A percentile compares a stretch with the other conserved stretches of the same genome.
phyloP scores from a whole-genome alignment of 371 early-diverging fungal genomes.

The Mucor lusitanicus region DNA sequence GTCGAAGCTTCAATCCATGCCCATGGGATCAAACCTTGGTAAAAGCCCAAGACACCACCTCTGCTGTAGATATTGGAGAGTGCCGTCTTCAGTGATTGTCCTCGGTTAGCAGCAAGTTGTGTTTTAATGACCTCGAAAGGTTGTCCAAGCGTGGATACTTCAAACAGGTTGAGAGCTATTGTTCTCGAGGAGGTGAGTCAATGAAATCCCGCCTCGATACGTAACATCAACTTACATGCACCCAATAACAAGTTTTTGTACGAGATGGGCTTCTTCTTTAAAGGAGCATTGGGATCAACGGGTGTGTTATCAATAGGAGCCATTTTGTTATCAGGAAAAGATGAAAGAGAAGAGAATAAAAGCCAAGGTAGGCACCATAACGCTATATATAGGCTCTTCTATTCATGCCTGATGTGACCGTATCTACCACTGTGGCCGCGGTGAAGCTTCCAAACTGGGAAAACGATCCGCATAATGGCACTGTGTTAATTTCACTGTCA shows the following conservation, averaged over 20 bases:
- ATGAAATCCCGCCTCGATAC: background rate
- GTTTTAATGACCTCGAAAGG: constrained; percentile 93
- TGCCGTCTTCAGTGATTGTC: constrained; percentile 65
- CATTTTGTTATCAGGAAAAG: constrained; percentile 10
- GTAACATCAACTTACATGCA: constrained; percentile 46
- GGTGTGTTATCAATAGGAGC: constrained; percentile 26
- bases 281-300: constrained; percentile 40
- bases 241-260: constrained; percentile 66
- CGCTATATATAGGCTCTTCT: background rate
- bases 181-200: background rate
- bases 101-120: constrained; percentile 86
- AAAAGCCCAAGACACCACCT: constrained; percentile 83
- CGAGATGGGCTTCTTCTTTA: constrained; percentile 62
- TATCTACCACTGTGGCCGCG: constrained; percentile 13
- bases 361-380: background rate
- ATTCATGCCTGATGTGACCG: constrained; percentile 5
- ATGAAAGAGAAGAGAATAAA: background rate
- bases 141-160: constrained; percentile 87
- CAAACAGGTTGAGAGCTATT: constrained; percentile 72
- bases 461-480: constrained; percentile 25
- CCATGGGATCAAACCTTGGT: constrained; percentile 84
- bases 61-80: constrained; percentile 72
- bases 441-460: constrained; percentile 21
- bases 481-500: background rate
- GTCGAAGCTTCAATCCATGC: constrained; percentile 93